Base-by-base conservation (phyloP, 1,284 basidiomycete genomes). In the Porogramme epimiltina region DNA sequence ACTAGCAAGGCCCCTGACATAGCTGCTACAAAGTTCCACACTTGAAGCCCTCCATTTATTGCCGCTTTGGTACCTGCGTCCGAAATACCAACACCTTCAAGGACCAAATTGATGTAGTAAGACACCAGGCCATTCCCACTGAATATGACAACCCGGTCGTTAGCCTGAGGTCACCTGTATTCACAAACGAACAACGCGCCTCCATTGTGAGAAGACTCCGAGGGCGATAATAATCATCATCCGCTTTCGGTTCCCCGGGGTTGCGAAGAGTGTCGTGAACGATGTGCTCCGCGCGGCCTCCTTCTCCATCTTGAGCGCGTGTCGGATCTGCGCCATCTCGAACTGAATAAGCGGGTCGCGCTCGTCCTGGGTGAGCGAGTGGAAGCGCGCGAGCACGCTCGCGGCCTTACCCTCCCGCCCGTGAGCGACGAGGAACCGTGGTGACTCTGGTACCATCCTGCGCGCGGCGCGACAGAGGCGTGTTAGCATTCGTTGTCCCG, bases 241-340 rank as follows among this genome's bases (percentile, higher is more conserved):
- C 42, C 88, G 85, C 66, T 74, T 82, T 50, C 81, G 72, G 72
- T 90, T 89, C 37, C 87, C 87, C 5, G 74, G 67, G 23, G 78
- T 84, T 22, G 70, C 62, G 61, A 85, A 66, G 54, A 89, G 76
- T 2, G 81, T 73, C 55, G 85, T 83, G 1, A 82, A 85, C 16
- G 57, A 55, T 22, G 57, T 57, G 42, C 81, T 60, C 73, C 77
- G 78, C 79, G 87, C 48, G 78, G 79, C 42, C 81, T 69, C 56
- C 79, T 81, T 54, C 71, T 87, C 85, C 56, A 82, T 64, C 42
- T 80, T 75, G 25, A 89, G 72, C 15, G 85, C 84, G 57, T 85
- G 81, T 20, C 80, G 85, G 70, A 90, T 90, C 71, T 89, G 87
- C 51, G 83, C 75, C 59, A 79, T 85, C 65, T 90, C 87, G 59